Evolutionary conservation across 2,329 filamentous ascomycete genomes (phyloP).

Genomic region (Ophiosphaerella narmari): DNA sequence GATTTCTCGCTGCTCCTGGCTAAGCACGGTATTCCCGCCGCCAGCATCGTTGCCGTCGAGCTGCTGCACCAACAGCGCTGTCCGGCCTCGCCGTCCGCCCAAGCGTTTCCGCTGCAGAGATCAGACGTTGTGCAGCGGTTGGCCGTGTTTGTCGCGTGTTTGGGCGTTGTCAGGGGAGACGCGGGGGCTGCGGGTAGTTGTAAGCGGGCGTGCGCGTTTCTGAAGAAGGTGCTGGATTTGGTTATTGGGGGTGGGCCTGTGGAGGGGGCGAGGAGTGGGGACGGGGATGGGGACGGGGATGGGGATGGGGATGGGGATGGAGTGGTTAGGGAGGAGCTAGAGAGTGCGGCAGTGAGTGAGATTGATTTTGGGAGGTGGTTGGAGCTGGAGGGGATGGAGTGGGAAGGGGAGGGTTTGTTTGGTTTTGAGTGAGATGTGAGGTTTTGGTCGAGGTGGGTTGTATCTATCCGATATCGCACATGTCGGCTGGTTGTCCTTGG

Average conservation of each 20-base stretch:
- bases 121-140: conserved; percentile 53
- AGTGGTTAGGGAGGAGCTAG: conserved; percentile 38
- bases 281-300: conserved; percentile 29
- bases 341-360: conserved; percentile 41
- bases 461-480: no score
- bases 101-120: conserved; percentile 43
- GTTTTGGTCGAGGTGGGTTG: no score
- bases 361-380: conserved; percentile 52
- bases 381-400: conserved; percentile 51
- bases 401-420: conserved; percentile 45
- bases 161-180: conserved; percentile 46
- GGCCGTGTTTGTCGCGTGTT: conserved; percentile 51
- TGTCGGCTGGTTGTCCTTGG: no score
- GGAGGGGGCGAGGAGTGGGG: conserved; percentile 9
- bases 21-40: conserved; percentile 48
- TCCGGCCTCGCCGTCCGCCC: conserved; percentile 18
- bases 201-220: conserved; percentile 47
- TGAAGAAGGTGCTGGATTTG: conserved; percentile 51
- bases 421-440: conserved; percentile 23
- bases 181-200: conserved; percentile 48
- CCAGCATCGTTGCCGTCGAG: conserved; percentile 51
- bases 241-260: conserved; percentile 39
- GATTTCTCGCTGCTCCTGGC: conserved; percentile 48
- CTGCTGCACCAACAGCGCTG: conserved; percentile 50
- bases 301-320: conserved; percentile 24